These are phyloP conservation scores for Colletotrichum camelliae DNA, from an alignment of 2,329 filamentous ascomycete species.

Conservation along the genomic window DNA sequence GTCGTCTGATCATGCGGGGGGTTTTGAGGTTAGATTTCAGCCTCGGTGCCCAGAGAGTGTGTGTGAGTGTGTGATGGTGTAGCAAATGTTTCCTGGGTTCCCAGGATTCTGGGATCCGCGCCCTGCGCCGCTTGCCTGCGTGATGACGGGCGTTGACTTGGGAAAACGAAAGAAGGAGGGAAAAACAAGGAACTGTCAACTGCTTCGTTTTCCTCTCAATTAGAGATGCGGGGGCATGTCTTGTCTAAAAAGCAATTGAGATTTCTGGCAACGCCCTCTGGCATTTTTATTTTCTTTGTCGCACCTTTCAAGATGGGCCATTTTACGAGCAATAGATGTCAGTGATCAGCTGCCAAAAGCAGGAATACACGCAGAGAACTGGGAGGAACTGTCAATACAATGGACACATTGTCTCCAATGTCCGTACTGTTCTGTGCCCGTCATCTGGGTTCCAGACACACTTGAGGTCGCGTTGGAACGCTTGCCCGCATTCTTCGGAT, in stretches of 20 bases:
- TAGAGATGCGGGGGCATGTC: slow-evolving; percentile 1
- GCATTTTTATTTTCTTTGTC: not conserved
- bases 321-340: not conserved
- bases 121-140: not conserved
- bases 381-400: not conserved
- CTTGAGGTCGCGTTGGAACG: slow-evolving; percentile 2
- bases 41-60: not conserved
- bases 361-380: not conserved
- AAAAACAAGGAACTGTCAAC: not conserved
- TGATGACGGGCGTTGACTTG: not conserved
- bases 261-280: not conserved
- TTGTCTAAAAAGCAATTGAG: not conserved
- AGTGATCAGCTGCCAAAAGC: not conserved
- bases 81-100: not conserved
- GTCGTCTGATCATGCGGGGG: not conserved
- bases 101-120: not conserved
- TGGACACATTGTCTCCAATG: not conserved
- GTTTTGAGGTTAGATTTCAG: not conserved
- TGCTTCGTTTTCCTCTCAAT: not conserved
- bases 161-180: not conserved
- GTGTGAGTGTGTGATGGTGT: not conserved
- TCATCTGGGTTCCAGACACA: not conserved
- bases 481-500: not conserved
- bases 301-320: not conserved
- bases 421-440: not conserved